A percentile compares a stretch with the other conserved stretches of the same genome.
Evolutionary conservation across 768 basidiomycete species (phyloP).

Genomic region (Amanita thiersii): DNA sequence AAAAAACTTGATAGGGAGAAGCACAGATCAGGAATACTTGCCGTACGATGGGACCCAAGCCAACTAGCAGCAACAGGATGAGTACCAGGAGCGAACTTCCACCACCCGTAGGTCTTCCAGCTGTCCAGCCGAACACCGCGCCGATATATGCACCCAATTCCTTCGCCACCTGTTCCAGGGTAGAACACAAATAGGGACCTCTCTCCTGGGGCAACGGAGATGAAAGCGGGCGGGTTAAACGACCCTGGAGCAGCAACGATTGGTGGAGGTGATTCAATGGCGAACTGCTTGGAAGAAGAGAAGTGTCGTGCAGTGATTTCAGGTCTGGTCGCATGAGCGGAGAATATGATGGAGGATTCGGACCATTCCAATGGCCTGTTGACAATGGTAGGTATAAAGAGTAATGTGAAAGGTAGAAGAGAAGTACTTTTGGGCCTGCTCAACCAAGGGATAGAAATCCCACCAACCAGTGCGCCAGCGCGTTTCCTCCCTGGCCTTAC

Average conservation of each 20-base stretch:
- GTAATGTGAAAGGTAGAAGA: slow-evolving; percentile 3
- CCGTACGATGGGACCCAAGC: slow-evolving; percentile 55
- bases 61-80: slow-evolving; percentile 57
- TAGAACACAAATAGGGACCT: slow-evolving; percentile 72
- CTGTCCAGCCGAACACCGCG: slow-evolving; percentile 49
- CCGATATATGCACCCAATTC: slow-evolving; percentile 60
- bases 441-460: slow-evolving; percentile 58
- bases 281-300: slow-evolving; percentile 61
- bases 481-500: slow-evolving; percentile 41
- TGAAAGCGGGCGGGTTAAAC: slow-evolving; percentile 55
- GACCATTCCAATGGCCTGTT: slow-evolving; percentile 69
- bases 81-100: slow-evolving; percentile 41
- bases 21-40: slow-evolving; percentile 18
- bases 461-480: slow-evolving; percentile 67
- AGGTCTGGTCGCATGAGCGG: slow-evolving; percentile 57
- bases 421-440: slow-evolving; percentile 45
- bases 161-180: slow-evolving; percentile 47
- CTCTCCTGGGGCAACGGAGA: slow-evolving; percentile 51
- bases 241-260: slow-evolving; percentile 35
- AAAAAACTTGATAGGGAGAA: neutral
- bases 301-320: slow-evolving; percentile 55
- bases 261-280: slow-evolving; percentile 43
- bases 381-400: slow-evolving; percentile 5
- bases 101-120: slow-evolving; percentile 54
- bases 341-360: slow-evolving; percentile 57